These are phyloP conservation scores for Volvox africanus DNA, from an alignment of 139 green algal species.

Conservation along the genomic window DNA sequence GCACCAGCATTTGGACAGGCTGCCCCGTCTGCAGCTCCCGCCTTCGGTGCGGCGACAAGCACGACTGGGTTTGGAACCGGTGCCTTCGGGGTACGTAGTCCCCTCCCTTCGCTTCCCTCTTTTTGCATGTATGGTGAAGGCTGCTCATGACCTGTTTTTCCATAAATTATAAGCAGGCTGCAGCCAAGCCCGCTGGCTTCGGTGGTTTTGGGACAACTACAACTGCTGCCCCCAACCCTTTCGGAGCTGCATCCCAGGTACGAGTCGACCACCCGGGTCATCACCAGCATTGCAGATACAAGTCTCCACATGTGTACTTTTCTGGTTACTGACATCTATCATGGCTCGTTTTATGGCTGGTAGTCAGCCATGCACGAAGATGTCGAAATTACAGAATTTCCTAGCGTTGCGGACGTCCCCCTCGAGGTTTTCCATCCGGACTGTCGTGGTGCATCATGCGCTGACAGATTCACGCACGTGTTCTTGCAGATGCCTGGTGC, in stretches of 20 bases:
- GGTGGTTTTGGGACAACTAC: constrained; percentile 38
- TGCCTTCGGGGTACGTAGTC: constrained; percentile 2
- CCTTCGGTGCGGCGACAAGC: not conserved
- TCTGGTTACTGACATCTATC: too few relatives aligned
- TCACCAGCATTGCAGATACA: not conserved
- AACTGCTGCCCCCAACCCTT: constrained; percentile 36
- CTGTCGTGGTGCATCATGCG: too few relatives aligned
- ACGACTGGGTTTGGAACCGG: constrained; percentile 16
- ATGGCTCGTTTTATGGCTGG: too few relatives aligned
- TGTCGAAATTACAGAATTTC: too few relatives aligned
- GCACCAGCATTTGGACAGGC: constrained; percentile 32
- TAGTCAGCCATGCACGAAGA: too few relatives aligned
- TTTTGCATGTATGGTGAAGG: not conserved
- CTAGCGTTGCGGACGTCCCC: too few relatives aligned
- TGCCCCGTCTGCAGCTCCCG: constrained; percentile 8
- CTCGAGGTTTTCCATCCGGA: too few relatives aligned
- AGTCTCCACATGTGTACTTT: too few relatives aligned
- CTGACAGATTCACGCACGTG: not conserved
- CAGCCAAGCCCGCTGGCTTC: constrained; percentile 36
- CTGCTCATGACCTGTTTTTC: not conserved
- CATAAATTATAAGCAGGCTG: constrained; percentile 41
- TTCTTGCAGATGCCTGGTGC: constrained; percentile 13
- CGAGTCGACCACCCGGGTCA: not conserved
- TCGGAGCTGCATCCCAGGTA: constrained; percentile 45
- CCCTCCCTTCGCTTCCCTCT: not conserved